These are phyloP conservation scores for Luzula sylvatica DNA, from an alignment of 176 grass and related monocot genomes.

Conservation along the genomic window DNA sequence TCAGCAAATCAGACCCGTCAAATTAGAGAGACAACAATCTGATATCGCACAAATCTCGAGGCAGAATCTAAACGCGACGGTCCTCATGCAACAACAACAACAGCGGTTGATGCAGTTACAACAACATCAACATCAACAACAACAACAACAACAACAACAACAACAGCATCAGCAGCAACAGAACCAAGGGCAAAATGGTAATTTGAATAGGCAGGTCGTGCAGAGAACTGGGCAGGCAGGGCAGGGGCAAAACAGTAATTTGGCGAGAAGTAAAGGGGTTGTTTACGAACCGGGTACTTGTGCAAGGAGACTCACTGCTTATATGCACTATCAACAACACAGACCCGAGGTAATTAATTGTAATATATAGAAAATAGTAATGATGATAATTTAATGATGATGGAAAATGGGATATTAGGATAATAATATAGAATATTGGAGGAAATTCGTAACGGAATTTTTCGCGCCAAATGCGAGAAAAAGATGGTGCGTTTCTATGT, in stretches of 20 bases:
- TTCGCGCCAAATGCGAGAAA: conserved; percentile 92
- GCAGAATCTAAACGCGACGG: conserved; percentile 12
- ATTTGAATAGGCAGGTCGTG: conserved; percentile 2
- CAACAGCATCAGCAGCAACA: conserved; percentile 21
- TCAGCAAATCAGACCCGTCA: conserved; percentile 17
- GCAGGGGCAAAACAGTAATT: conserved; percentile 12
- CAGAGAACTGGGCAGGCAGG: conserved; percentile 12
- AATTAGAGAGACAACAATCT: conserved; percentile 27
- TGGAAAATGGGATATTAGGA: conserved; percentile 52
- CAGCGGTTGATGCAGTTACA: conserved; percentile 22
- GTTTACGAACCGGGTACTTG: conserved; percentile 34
- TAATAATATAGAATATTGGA: conserved; percentile 98
- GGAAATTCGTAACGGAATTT: conserved; percentile 89
- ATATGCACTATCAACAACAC: conserved; percentile 35
- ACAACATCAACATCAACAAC: conserved; percentile 21
- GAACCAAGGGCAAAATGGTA: conserved; percentile 13
- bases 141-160: conserved; percentile 23
- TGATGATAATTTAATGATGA: conserved; percentile 16
- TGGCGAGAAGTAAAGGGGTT: conserved; percentile 6
- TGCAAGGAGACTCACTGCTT: conserved; percentile 22
- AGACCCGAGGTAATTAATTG: conserved; percentile 22
- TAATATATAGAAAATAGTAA: background rate
- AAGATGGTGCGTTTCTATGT: conserved; percentile 96
- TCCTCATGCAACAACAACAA: conserved; percentile 19
- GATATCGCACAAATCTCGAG: conserved; percentile 24